Conservation (phyloP, 371 early-diverging fungal genomes). For the Mucor racemosus region DNA sequence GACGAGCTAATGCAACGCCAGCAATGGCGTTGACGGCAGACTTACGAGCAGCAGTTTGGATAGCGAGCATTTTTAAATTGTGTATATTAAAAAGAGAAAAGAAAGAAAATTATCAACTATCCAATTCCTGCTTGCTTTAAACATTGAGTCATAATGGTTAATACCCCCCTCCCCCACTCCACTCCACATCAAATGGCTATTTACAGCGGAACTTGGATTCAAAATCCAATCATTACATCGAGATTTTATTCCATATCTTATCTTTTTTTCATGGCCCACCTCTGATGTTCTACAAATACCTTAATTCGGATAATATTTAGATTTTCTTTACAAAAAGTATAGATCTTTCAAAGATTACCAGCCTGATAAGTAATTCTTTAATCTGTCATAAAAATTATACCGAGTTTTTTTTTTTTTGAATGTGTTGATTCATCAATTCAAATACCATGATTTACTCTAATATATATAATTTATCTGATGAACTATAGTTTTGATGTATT, state of each 20-base stretch:
- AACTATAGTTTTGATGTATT: too few relatives aligned
- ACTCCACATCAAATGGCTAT: not conserved
- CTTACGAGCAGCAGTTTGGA: slow-evolving; percentile 28
- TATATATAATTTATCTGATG: too few relatives aligned
- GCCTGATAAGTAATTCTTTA: not conserved
- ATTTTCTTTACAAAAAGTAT: not conserved
- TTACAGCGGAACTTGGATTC: slow-evolving; percentile 4
- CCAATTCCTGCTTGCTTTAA: not conserved
- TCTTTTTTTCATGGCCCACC: slow-evolving; percentile 5
- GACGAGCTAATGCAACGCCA: slow-evolving; percentile 18
- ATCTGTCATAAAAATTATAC: not conserved
- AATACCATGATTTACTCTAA: too few relatives aligned
- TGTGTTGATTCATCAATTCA: too few relatives aligned
- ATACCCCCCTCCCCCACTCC: not conserved
- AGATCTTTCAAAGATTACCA: not conserved
- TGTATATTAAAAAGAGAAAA: not conserved
- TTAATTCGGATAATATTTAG: slow-evolving; percentile 3
- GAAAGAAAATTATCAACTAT: not conserved
- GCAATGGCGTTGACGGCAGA: slow-evolving; percentile 9
- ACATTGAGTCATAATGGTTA: slow-evolving; percentile 5
- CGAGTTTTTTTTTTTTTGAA: not conserved
- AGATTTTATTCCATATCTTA: slow-evolving; percentile 1
- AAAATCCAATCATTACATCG: not conserved
- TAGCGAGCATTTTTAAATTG: slow-evolving; percentile 23
- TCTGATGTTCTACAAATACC: not conserved